Evolutionary conservation across 1,284 basidiomycete genomes (phyloP).

Genomic region (Rhodotorula sp.): DNA sequence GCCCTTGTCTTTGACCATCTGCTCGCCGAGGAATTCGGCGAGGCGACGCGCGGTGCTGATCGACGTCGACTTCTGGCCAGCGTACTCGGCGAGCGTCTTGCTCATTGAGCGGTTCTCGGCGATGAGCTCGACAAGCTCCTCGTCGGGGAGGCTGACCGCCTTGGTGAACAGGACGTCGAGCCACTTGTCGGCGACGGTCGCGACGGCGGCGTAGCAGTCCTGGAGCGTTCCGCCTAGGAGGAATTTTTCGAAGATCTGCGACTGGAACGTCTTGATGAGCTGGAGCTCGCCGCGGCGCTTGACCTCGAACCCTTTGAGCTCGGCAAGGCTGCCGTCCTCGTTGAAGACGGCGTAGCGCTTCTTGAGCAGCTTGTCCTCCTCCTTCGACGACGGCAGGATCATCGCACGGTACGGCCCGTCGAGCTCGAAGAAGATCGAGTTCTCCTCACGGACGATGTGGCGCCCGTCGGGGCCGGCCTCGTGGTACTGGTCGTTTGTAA

Average conservation of each 20-base stretch:
- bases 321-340: constrained; percentile 92
- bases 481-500: constrained; percentile 99
- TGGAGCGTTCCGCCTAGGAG: constrained; percentile 87
- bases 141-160: constrained; percentile 79
- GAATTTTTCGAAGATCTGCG: constrained; percentile 98
- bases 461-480: constrained; percentile 70
- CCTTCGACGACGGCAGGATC: constrained; percentile 98
- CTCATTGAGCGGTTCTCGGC: constrained; percentile 99
- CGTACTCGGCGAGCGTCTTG: constrained; percentile 94
- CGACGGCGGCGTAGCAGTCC: constrained; percentile 94
- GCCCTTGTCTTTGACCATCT: constrained; percentile 99
- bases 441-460: constrained; percentile 88
- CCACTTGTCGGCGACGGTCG: constrained; percentile 94
- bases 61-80: constrained; percentile 93
- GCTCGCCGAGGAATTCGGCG: constrained; percentile 94
- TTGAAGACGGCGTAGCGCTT: constrained; percentile 99
- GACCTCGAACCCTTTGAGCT: constrained; percentile 98
- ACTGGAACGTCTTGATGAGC: constrained; percentile 99
- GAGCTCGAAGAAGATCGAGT: constrained; percentile 99
- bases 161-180: constrained; percentile 90
- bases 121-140: constrained; percentile 95
- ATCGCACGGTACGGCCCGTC: constrained; percentile 99
- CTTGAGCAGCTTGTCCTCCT: constrained; percentile 98
- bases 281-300: constrained; percentile 97
- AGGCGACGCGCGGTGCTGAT: constrained; percentile 94